Percentiles rank a stretch among this genome's conserved stretches.
Evolutionary conservation across 306 rosid genomes (phyloP).

Genomic region (Arachis hypogaea): DNA sequence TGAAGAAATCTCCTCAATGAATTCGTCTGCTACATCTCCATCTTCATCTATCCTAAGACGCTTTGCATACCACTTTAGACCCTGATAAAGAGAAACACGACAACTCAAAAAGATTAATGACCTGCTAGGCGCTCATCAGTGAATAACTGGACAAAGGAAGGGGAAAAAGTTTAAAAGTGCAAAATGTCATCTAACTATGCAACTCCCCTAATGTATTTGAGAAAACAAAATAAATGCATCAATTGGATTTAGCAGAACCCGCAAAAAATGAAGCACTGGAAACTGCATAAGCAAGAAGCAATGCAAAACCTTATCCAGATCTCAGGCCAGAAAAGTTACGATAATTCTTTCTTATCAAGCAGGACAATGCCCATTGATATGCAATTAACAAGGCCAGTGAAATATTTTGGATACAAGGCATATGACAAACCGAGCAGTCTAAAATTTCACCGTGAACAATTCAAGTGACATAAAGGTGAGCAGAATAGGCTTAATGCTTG

Average conservation of each 20-base stretch:
- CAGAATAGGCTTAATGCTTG: constrained; percentile 1
- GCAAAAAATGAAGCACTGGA: constrained; percentile 14
- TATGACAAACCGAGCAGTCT: neutral
- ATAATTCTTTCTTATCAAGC: constrained; percentile 17
- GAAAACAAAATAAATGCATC: constrained; percentile 16
- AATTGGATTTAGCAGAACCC: constrained; percentile 29
- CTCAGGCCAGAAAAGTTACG: constrained; percentile 15
- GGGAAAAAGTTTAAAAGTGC: no score
- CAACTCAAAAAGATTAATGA: constrained; percentile 33
- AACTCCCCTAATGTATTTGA: constrained; percentile 10
- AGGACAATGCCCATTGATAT: neutral
- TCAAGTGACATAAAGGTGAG: neutral
- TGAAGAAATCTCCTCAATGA: constrained; percentile 70
- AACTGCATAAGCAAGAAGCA: neutral
- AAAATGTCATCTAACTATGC: neutral
- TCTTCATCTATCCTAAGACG: constrained; percentile 83
- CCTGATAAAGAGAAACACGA: constrained; percentile 57
- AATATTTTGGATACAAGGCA: constrained; percentile 24
- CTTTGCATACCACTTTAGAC: constrained; percentile 83
- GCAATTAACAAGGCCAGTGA: neutral
- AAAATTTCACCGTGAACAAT: constrained; percentile 2
- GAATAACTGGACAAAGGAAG: constrained; percentile 28
- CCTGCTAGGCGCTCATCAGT: neutral
- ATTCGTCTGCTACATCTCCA: constrained; percentile 89
- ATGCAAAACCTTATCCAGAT: neutral